Conservation (phyloP, 2,329 filamentous ascomycete species). For the Nothophoma quercina region DNA sequence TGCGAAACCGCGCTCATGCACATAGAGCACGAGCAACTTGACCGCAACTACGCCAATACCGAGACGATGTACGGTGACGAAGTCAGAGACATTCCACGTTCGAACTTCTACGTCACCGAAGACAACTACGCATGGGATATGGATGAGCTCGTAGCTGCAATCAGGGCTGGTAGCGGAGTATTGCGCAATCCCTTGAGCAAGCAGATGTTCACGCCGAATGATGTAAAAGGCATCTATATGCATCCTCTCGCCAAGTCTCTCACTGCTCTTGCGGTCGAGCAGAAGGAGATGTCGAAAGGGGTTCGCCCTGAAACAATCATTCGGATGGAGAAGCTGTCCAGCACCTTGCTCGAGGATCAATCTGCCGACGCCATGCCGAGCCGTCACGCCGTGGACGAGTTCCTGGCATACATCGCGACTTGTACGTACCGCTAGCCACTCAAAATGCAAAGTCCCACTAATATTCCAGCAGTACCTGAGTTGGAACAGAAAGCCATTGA, state of each 20-base stretch:
- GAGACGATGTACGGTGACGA: conserved; percentile 47
- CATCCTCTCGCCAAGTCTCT: conserved; percentile 38
- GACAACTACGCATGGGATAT: conserved; percentile 53
- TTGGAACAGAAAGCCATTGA: conserved; percentile 42
- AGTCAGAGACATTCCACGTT: conserved; percentile 43
- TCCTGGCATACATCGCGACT: conserved; percentile 43
- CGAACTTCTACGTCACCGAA: conserved; percentile 48
- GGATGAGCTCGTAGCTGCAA: conserved; percentile 44
- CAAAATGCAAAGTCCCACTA: too few relatives aligned
- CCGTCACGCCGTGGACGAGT: conserved; percentile 42
- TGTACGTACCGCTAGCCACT: too few relatives aligned
- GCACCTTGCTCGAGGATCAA: conserved; percentile 39
- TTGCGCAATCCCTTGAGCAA: conserved; percentile 45
- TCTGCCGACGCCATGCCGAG: conserved; percentile 36
- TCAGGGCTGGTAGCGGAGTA: conserved; percentile 40
- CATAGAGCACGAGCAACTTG: conserved; percentile 44
- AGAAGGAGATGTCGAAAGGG: conserved; percentile 44
- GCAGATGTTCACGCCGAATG: conserved; percentile 46
- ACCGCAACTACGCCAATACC: conserved; percentile 45
- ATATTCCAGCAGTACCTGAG: conserved; percentile 27
- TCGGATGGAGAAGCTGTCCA: conserved; percentile 39
- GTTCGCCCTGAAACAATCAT: conserved; percentile 40
- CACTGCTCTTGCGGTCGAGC: conserved; percentile 39
- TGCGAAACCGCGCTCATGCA: conserved; percentile 47
- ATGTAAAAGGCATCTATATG: conserved; percentile 39